Percentiles rank a stretch among this genome's conserved stretches.
phyloP scores from a whole-genome alignment of 257 asterid species.

The Nicotiana attenuata region DNA sequence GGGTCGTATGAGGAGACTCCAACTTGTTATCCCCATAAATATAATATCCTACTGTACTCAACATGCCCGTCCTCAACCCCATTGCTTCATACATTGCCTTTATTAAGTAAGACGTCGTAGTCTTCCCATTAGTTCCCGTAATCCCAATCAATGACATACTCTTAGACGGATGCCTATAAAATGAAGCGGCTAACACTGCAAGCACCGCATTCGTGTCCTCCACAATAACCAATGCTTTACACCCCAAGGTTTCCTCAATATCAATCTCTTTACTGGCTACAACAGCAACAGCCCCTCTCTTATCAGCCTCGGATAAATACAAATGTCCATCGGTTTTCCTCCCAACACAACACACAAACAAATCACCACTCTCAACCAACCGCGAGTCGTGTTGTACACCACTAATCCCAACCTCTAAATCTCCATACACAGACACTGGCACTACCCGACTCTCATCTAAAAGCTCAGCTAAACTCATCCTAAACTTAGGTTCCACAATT shows the following conservation, averaged over 20 bases:
- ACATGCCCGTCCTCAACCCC: conserved; percentile 92
- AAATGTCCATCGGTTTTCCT: conserved; percentile 65
- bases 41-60: conserved; percentile 67
- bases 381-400: conserved; percentile 91
- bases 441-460: conserved; percentile 88
- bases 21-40: conserved; percentile 79
- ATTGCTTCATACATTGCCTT: conserved; percentile 90
- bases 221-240: conserved; percentile 84
- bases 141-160: conserved; percentile 75
- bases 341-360: conserved; percentile 79
- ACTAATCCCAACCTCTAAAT: conserved; percentile 66
- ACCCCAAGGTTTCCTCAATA: conserved; percentile 74
- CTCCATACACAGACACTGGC: conserved; percentile 72
- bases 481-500: conserved; percentile 75
- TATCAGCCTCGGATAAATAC: conserved; percentile 76
- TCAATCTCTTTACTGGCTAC: conserved; percentile 91
- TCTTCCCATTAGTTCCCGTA: conserved; percentile 80
- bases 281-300: conserved; percentile 93
- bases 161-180: conserved; percentile 76
- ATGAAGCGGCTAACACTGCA: conserved; percentile 69
- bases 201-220: conserved; percentile 73
- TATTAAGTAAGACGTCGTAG: conserved; percentile 55
- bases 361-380: conserved; percentile 80
- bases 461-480: conserved; percentile 79
- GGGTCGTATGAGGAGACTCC: conserved; percentile 41